phyloP scores from a whole-genome alignment of 2,329 filamentous ascomycete genomes.

The Cladosporium sp. region DNA sequence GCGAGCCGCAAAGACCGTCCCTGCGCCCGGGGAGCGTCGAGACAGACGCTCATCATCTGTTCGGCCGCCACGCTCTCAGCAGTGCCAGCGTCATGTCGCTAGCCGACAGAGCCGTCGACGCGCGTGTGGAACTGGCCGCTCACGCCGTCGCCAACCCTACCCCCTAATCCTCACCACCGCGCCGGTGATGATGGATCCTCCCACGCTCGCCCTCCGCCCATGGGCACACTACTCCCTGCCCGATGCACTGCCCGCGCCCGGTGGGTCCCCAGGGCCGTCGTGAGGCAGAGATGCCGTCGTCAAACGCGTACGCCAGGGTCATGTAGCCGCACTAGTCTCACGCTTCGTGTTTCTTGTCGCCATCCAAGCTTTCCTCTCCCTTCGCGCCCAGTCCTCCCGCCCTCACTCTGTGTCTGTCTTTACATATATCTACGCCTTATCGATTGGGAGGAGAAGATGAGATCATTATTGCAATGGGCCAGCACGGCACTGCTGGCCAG shows the following conservation, averaged over 20 bases:
- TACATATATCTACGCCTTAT: conserved; percentile 15
- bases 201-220: not conserved
- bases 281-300: conserved; percentile 8
- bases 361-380: conserved; percentile 9
- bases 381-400: not conserved
- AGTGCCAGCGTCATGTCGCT: not conserved
- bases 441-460: not conserved
- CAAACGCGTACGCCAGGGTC: conserved; percentile 7
- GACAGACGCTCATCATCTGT: too few species aligned
- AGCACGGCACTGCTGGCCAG: conserved; percentile 14
- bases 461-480: conserved; percentile 6
- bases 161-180: not conserved
- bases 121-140: not conserved
- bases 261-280: conserved; percentile 6
- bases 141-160: not conserved
- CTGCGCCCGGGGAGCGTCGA: not conserved
- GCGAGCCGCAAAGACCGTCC: too few species aligned
- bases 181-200: not conserved
- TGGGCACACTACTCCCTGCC: not conserved
- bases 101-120: conserved; percentile 4
- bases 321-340: conserved; percentile 7
- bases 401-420: not conserved
- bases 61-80: too few species aligned
- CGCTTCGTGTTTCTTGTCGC: conserved; percentile 10
- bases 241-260: not conserved